These are phyloP conservation scores for Aristolochia californica DNA, from an alignment of 164 flowering plant species.

Conservation along the genomic window DNA sequence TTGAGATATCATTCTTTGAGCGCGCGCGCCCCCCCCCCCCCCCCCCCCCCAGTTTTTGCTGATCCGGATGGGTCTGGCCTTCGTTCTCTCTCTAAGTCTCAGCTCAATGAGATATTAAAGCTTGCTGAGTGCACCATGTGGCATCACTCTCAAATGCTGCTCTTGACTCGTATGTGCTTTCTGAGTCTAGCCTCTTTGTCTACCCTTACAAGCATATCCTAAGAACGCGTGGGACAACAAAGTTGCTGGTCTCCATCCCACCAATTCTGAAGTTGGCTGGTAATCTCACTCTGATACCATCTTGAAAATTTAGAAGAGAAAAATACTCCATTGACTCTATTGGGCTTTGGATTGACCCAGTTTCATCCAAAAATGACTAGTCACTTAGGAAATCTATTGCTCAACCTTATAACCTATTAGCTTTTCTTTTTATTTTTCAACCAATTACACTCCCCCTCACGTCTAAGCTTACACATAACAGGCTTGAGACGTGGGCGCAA, in stretches of 20 bases:
- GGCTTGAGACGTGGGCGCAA: too few relatives aligned
- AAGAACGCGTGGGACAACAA: conserved; percentile 89
- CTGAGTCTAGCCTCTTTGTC: conserved; percentile 86
- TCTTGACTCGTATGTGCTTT: conserved; percentile 80
- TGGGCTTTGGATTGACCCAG: too few relatives aligned
- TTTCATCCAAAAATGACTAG: too few relatives aligned
- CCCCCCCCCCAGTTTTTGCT: conserved; percentile 46
- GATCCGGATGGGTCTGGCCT: conserved; percentile 56
- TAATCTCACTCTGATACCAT: too few relatives aligned
- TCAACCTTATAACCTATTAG: too few relatives aligned
- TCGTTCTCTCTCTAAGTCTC: conserved; percentile 42
- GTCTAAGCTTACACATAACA: too few relatives aligned
- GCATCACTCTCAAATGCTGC: conserved; percentile 44
- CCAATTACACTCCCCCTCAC: too few relatives aligned
- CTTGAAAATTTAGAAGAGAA: too few relatives aligned
- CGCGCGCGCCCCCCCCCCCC: too few relatives aligned
- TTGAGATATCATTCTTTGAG: conserved; percentile 58
- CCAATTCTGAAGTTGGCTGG: conserved; percentile 49
- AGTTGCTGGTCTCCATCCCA: conserved; percentile 65
- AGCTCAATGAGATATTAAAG: conserved; percentile 56
- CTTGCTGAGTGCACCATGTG: conserved; percentile 83
- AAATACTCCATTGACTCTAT: too few relatives aligned
- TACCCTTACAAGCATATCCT: conserved; percentile 67
- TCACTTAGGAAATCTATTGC: too few relatives aligned
- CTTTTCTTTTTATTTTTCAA: too few relatives aligned